Evolutionary conservation across 495 filamentous ascomycete genomes (phyloP).

Genomic region (Xanthoparmelia taractica): DNA sequence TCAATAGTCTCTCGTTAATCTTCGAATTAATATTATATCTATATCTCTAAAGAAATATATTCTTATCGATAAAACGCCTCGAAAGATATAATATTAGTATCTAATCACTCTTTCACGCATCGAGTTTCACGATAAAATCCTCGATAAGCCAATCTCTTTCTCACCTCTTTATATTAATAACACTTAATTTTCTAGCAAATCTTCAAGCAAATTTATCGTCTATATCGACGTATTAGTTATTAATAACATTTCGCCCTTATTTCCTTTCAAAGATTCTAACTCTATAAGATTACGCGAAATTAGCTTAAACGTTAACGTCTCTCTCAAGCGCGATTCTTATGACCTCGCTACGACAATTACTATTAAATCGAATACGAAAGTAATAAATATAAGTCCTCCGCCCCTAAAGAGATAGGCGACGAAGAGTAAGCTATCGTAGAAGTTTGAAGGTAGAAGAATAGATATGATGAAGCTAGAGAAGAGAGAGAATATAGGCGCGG

Average conservation of each 20-base stretch:
- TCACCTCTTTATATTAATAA: not conserved
- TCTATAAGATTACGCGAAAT: slow-evolving; percentile 22
- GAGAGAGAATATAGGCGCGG: slow-evolving; percentile 24
- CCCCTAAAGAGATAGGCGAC: slow-evolving; percentile 28
- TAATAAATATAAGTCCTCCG: slow-evolving; percentile 19
- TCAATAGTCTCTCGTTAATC: slow-evolving; percentile 57
- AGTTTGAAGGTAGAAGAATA: slow-evolving; percentile 14
- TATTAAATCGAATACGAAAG: slow-evolving; percentile 12
- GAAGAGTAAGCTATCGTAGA: slow-evolving; percentile 28
- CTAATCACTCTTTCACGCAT: slow-evolving; percentile 71
- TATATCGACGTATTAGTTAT: slow-evolving; percentile 20
- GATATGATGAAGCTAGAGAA: slow-evolving; percentile 23
- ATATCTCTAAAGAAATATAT: slow-evolving; percentile 66
- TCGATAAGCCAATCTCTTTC: slow-evolving; percentile 43
- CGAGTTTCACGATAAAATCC: slow-evolving; percentile 56
- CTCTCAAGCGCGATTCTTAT: slow-evolving; percentile 14
- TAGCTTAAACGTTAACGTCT: slow-evolving; percentile 19
- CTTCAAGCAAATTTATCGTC: slow-evolving; percentile 31
- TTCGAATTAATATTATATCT: slow-evolving; percentile 55
- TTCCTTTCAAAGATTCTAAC: slow-evolving; percentile 16
- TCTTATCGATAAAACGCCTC: slow-evolving; percentile 75
- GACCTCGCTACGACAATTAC: slow-evolving; percentile 3
- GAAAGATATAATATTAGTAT: slow-evolving; percentile 67
- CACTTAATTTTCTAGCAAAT: slow-evolving; percentile 27
- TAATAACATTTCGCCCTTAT: slow-evolving; percentile 4